Evolutionary conservation across 345 rosid genomes (phyloP).

Genomic region (Salix caprea): DNA sequence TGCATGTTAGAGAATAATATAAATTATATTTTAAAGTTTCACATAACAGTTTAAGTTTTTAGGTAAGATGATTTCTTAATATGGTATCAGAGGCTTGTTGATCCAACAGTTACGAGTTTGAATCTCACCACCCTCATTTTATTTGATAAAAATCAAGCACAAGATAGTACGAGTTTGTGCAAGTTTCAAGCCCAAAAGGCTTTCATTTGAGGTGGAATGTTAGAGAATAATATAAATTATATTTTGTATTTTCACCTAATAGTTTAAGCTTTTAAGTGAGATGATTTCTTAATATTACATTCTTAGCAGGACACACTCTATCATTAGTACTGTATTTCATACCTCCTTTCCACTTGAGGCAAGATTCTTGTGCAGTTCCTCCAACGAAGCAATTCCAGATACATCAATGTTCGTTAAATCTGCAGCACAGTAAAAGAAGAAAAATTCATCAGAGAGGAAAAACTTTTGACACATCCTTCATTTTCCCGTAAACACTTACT

Average conservation of each 20-base stretch:
- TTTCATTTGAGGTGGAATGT: accelerated
- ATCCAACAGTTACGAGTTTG: no score
- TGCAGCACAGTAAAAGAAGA: conserved; percentile 13
- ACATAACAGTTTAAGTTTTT: no score
- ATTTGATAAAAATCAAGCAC: no score
- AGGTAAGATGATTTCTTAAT: accelerated
- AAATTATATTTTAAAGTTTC: no score
- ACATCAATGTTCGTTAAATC: conserved; percentile 71
- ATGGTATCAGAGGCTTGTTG: no score
- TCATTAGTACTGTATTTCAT: background rate
- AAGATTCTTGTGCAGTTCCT: conserved; percentile 56
- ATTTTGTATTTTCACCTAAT: no score
- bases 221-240: no score
- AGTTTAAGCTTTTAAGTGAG: accelerated
- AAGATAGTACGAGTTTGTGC: no score
- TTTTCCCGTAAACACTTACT: conserved; percentile 39
- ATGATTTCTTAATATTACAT: background rate
- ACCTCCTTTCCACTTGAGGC: conserved; percentile 54
- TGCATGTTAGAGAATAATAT: no score
- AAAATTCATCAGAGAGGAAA: background rate
- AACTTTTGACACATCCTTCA: background rate
- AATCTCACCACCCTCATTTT: no score
- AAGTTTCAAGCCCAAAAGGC: no score
- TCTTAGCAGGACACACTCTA: background rate
- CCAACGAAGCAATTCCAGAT: conserved; percentile 70